phyloP scores from a whole-genome alignment of 2,329 filamentous ascomycete species.

The Fusarium sp. region DNA sequence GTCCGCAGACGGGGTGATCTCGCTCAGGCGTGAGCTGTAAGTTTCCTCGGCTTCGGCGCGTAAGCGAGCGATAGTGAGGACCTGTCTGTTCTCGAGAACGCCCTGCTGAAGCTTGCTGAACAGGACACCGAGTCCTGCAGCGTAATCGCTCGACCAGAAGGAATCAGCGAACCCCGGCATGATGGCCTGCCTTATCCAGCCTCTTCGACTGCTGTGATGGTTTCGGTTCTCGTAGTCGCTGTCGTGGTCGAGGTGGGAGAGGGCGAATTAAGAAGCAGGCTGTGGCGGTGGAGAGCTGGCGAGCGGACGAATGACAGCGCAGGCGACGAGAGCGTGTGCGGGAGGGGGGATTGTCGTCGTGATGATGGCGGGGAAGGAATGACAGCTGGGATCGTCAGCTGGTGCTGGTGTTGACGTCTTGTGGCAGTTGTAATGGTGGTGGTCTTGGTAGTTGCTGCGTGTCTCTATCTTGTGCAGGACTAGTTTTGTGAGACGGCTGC shows the following conservation, averaged over 20 bases:
- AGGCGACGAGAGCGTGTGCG: constrained; percentile 18
- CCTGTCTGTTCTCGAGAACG: constrained; percentile 92
- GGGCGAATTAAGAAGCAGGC: constrained; percentile 17
- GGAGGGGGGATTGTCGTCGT: constrained; percentile 24
- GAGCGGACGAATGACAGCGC: constrained; percentile 21
- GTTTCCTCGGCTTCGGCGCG: constrained; percentile 94
- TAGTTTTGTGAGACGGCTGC: constrained; percentile 38
- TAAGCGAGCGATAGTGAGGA: constrained; percentile 91
- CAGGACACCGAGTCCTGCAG: constrained; percentile 90
- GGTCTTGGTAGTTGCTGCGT: constrained; percentile 40
- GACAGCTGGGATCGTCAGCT: constrained; percentile 17
- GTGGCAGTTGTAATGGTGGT: background rate
- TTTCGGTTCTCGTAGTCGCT: constrained; percentile 17
- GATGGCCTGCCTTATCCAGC: constrained; percentile 52
- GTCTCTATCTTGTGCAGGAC: constrained; percentile 43
- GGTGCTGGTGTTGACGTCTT: constrained; percentile 26
- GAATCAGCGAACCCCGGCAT: constrained; percentile 95
- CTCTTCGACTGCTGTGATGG: constrained; percentile 34
- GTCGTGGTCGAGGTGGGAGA: constrained; percentile 20
- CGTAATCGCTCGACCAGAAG: constrained; percentile 98
- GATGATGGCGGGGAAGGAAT: constrained; percentile 23
- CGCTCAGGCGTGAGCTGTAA: constrained; percentile 83
- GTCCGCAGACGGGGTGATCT: constrained; percentile 86
- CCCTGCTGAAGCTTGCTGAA: constrained; percentile 98
- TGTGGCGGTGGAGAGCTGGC: constrained; percentile 20